These are phyloP conservation scores for Solanum sitiens DNA, from an alignment of 257 asterid species.

Conservation along the genomic window DNA sequence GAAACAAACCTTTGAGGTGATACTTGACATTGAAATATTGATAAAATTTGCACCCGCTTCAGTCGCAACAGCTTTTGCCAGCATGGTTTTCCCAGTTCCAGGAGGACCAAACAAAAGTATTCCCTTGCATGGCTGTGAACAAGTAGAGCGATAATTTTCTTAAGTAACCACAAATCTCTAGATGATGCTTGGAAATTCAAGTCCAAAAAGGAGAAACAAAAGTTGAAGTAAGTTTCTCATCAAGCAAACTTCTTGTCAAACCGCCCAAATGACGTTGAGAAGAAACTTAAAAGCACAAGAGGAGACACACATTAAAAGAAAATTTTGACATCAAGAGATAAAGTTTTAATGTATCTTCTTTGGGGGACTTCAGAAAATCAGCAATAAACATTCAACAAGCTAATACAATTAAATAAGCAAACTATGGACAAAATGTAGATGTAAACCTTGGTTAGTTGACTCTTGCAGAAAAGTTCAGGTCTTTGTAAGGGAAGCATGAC, in stretches of 20 bases:
- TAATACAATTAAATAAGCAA: neutral
- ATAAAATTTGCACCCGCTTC: slow-evolving; percentile 91
- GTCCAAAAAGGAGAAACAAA: neutral
- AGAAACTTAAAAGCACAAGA: neutral
- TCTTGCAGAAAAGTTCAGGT: slow-evolving; percentile 86
- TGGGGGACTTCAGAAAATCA: neutral
- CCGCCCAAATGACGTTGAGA: neutral
- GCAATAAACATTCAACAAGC: neutral
- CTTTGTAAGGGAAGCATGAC: slow-evolving; percentile 91
- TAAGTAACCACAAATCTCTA: neutral
- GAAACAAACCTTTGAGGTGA: slow-evolving; percentile 58
- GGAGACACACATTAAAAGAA: neutral
- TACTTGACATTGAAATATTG: slow-evolving; percentile 86
- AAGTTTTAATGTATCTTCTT: neutral
- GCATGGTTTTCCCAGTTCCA: slow-evolving; percentile 91
- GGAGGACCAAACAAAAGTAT: slow-evolving; percentile 85
- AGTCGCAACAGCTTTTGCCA: slow-evolving; percentile 87
- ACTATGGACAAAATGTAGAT: neutral
- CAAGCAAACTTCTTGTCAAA: neutral
- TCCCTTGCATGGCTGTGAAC: slow-evolving; percentile 80
- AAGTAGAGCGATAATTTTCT: neutral
- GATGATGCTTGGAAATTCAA: neutral
- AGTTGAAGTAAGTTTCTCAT: neutral
- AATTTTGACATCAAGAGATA: neutral
- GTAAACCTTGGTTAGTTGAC: slow-evolving; percentile 72